Conservation (phyloP, 2,329 filamentous ascomycete species). For the Curvularia spicifera region DNA sequence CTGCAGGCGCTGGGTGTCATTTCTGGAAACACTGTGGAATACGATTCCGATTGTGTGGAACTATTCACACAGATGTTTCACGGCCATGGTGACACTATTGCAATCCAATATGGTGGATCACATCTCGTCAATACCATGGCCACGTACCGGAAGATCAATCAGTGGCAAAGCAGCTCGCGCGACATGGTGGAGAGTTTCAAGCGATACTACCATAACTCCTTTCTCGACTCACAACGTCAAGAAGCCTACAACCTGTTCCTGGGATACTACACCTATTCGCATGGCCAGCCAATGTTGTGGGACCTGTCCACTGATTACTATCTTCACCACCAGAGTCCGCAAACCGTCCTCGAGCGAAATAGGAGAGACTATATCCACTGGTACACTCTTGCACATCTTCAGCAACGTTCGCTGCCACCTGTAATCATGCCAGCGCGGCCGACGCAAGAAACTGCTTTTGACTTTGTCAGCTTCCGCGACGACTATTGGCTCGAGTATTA, state of each 20-base stretch:
- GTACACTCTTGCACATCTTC: constrained; percentile 78
- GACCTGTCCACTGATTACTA: constrained; percentile 95
- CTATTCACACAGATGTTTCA: constrained; percentile 97
- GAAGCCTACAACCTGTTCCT: constrained; percentile 98
- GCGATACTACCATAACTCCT: constrained; percentile 98
- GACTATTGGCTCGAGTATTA: constrained; percentile 99
- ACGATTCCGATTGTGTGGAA: constrained; percentile 94
- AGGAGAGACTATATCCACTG: constrained; percentile 82
- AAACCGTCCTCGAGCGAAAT: constrained; percentile 69
- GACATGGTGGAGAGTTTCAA: constrained; percentile 99
- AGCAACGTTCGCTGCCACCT: constrained; percentile 66
- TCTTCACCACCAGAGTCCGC: constrained; percentile 86
- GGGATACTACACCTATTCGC: constrained; percentile 88
- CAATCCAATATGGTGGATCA: constrained; percentile 95
- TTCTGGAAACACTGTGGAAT: constrained; percentile 77
- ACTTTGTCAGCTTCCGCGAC: constrained; percentile 69
- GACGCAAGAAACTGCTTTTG: constrained; percentile 25
- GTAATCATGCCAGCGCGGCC: constrained; percentile 51
- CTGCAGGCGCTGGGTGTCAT: constrained; percentile 90
- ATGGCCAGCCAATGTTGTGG: constrained; percentile 95
- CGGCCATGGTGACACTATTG: constrained; percentile 96
- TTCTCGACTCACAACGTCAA: constrained; percentile 95
- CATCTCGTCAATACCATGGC: constrained; percentile 99
- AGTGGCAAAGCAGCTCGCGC: constrained; percentile 95
- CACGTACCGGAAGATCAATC: constrained; percentile 97